Evolutionary conservation across 495 filamentous ascomycete species (phyloP).

Genomic region (Hyaloscypha bicolor): DNA sequence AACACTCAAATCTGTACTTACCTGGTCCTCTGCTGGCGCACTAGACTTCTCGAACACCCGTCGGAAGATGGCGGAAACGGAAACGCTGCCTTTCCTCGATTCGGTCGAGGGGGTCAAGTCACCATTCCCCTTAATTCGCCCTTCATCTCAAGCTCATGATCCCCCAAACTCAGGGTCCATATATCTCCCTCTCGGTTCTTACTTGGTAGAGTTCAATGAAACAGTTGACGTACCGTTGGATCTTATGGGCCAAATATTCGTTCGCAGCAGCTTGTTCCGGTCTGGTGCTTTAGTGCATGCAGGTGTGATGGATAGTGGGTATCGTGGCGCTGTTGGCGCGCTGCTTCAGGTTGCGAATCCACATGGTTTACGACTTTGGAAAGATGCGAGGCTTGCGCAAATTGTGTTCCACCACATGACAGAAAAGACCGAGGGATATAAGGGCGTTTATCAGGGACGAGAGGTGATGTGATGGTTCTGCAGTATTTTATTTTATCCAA

Average conservation of each 20-base stretch:
- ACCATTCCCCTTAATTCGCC: too few relatives aligned
- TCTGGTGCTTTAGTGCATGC: conserved; percentile 42
- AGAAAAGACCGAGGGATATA: conserved; percentile 44
- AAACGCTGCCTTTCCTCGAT: not conserved
- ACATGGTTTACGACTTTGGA: conserved; percentile 36
- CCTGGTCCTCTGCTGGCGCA: conserved; percentile 42
- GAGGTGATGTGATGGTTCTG: too few relatives aligned
- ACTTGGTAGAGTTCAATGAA: conserved; percentile 52
- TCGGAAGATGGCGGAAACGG: not conserved
- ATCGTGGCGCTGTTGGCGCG: conserved; percentile 48
- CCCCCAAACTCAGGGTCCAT: too few relatives aligned
- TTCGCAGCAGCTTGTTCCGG: conserved; percentile 43
- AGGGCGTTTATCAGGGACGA: conserved; percentile 41
- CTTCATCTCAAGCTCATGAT: too few relatives aligned
- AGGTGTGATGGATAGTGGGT: conserved; percentile 51
- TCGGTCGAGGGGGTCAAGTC: too few relatives aligned
- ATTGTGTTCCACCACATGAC: conserved; percentile 43
- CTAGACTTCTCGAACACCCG: conserved; percentile 43
- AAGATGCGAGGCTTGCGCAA: conserved; percentile 46
- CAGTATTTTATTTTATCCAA: too few relatives aligned
- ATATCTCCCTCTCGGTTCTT: conserved; percentile 33
- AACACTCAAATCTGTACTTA: conserved; percentile 37
- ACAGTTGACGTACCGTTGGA: conserved; percentile 42
- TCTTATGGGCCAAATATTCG: conserved; percentile 44
- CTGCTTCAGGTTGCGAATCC: conserved; percentile 47